Percentiles rank a stretch among this genome's conserved stretches.
Conservation (phyloP, 2,329 filamentous ascomycete genomes). For the Aspergillus oerlinghausenensis region DNA sequence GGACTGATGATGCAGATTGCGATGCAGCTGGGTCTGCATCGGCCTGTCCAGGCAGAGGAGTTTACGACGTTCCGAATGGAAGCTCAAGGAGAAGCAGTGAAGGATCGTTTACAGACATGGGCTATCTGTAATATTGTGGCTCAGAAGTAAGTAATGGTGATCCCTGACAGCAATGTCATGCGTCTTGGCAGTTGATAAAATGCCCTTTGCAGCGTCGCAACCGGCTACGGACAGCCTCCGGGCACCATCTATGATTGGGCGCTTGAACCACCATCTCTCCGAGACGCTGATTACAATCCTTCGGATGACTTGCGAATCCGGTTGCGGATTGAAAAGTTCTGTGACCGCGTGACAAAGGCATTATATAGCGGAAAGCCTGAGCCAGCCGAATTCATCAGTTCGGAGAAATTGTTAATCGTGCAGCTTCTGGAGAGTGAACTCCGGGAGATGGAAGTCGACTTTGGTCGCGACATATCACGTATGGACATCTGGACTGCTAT, state of each 20-base stretch:
- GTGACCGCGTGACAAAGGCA: slow-evolving; percentile 53
- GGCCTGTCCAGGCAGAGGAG: slow-evolving; percentile 57
- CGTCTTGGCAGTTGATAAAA: slow-evolving; percentile 10
- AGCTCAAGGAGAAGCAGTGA: slow-evolving; percentile 56
- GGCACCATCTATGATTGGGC: slow-evolving; percentile 58
- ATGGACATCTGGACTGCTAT: neutral
- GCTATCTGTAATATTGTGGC: slow-evolving; percentile 63
- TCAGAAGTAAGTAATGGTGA: slow-evolving; percentile 48
- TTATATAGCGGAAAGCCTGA: slow-evolving; percentile 55
- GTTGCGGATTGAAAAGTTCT: slow-evolving; percentile 54
- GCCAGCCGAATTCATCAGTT: slow-evolving; percentile 44
- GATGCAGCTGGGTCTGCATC: slow-evolving; percentile 59
- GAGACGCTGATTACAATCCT: slow-evolving; percentile 43
- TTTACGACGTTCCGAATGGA: slow-evolving; percentile 47
- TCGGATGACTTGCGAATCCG: slow-evolving; percentile 48
- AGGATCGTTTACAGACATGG: slow-evolving; percentile 62
- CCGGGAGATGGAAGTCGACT: slow-evolving; percentile 50
- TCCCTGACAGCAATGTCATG: neutral
- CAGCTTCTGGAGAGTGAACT: slow-evolving; percentile 43
- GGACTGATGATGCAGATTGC: slow-evolving; percentile 63
- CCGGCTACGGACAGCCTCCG: slow-evolving; percentile 60
- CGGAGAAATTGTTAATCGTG: slow-evolving; percentile 40
- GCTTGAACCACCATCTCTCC: slow-evolving; percentile 42
- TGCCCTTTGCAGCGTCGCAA: slow-evolving; percentile 49
- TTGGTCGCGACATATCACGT: slow-evolving; percentile 36